Evolutionary conservation across 108 stramenopile genomes (phyloP), one percentile per base, ranked within the genome.

Genomic region (Asterionellopsis glacialis): DNA sequence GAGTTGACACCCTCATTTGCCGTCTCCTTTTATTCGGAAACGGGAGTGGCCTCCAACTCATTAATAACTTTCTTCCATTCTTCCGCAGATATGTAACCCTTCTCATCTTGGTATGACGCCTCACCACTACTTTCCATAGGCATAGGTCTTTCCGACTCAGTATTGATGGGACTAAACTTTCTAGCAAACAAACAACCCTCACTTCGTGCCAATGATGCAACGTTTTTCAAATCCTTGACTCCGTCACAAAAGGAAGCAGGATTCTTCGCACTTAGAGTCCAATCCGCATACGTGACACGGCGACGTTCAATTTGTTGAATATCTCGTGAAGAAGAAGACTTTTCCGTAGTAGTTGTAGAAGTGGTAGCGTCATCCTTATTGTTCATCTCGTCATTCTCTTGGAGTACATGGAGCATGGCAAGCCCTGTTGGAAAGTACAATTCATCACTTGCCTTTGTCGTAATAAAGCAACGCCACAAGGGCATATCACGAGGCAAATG

Each of bases 381-480:
- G 28, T 16, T 64, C 64, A n/a, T 68, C 68, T 40, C 65, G 65
- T 11, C 24, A 15, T 24, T 40, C 48, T 22, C 48, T 68, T 0
- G 22, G 19, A 86, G 28, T 43, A 87, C 74, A 6, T 82, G 77
- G 50, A 90, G 45, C 15, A 90, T 63, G 9, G 88, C 79, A 52
- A 94, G 54, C 11, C 73, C 70, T 5, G 87, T 90, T 9, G 92
- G 88, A 63, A 94, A 78, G 64, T 87, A 94, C 76, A 94, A 79
- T 73, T 94, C 89, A 73, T 94, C 92, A 24, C 79, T 85, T 40
- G 92, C 92, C 38, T 82, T 81, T 44, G 77, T 72, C 16, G 80
- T 67, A 10, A 73, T 58, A 67, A 88, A 90, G 43, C 74, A 82
- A 11, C 84, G 63, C 85, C 85, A 88, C 24, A 94, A 51, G 9